Base-by-base conservation (phyloP, 257 asterid genomes). In the Rehmannia glutinosa region DNA sequence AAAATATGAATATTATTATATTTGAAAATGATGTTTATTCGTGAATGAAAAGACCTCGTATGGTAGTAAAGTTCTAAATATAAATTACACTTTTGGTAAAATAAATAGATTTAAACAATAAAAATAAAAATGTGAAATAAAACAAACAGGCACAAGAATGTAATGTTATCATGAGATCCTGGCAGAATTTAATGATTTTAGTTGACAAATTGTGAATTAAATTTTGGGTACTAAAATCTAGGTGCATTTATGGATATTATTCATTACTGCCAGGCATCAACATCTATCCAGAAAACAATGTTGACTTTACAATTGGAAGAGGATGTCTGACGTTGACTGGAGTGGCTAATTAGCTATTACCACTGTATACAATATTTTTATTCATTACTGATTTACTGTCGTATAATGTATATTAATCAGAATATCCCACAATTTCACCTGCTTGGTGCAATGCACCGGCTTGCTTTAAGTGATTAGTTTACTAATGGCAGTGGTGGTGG, bases 241-340 rank as follows among this genome's bases (percentile, higher is more conserved):
- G 61, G 35, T 24, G 50, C 68, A 72, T 45, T 72, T 24, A 38
- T 46, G 55, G 62, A 57, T 16, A 36, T 43, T 56, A 65, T 56
- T 24, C 39, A 33, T 33, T 10, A 3, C 8, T 4, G 39, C 50
- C 1, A 43, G 64, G 27, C 35, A 36, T 25, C 54, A 42, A 32
- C 55, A 15, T 72, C 54, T 45, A 64, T 33, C 49, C 30, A 19
- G 0, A 62, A 16, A 20, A 30, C 33, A 16, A 20, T 33, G 49
- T 65, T 57, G 73, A 65, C 63, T 72, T 23, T 50, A 71, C 39
- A 42, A 20, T 41, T 42, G 52, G 71, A 19, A 15, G 65, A 52
- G 46, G 66, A 43, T 32, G 42, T 32, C 25, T 35, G 42, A 35
- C 3, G 59, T 27, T 54, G 61, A 64, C 43, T 5, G n/a, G n/a